Percentiles rank a stretch among this genome's conserved stretches.
These are phyloP conservation scores for Pyrenophora graminea DNA, from an alignment of 2,329 filamentous ascomycete genomes.

Conservation along the genomic window DNA sequence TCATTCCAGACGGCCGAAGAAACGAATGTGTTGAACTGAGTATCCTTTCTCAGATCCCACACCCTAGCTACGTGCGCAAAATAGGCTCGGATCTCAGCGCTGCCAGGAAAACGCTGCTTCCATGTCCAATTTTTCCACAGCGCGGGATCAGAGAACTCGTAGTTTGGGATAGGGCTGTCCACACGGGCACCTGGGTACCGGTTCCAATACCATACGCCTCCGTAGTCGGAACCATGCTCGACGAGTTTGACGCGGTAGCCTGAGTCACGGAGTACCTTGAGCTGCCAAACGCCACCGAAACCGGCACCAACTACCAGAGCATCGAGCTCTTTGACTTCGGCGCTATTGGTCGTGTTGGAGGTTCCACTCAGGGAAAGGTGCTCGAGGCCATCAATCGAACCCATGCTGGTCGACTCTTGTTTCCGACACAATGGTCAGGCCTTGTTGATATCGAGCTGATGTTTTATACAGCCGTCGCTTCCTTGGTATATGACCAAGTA, in stretches of 20 bases:
- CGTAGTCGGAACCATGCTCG: conserved; percentile 23
- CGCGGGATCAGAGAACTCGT: conserved; percentile 28
- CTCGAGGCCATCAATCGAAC: conserved; percentile 5
- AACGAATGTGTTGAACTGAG: conserved; percentile 51
- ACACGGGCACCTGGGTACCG: conserved; percentile 37
- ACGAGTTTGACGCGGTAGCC: conserved; percentile 30
- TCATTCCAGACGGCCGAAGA: conserved; percentile 49
- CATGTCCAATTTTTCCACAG: conserved; percentile 27
- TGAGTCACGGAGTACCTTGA: conserved; percentile 30
- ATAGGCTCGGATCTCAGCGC: conserved; percentile 25
- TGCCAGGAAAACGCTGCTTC: conserved; percentile 26
- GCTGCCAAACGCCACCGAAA: conserved; percentile 35
- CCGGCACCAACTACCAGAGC: conserved; percentile 35
- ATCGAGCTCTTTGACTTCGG: conserved; percentile 19
- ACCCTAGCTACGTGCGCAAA: conserved; percentile 25
- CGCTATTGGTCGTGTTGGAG: not conserved
- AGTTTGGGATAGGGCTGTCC: conserved; percentile 26
- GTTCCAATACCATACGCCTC: conserved; percentile 37
- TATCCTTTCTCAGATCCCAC: conserved; percentile 28
- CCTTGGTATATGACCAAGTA: too few species aligned
- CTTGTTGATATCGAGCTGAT: too few species aligned
- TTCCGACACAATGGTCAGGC: not conserved
- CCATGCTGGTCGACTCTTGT: not conserved
- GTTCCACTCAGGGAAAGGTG: not conserved
- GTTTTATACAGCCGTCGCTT: too few species aligned